Conservation (phyloP, 495 filamentous ascomycete species). For the Hypoxylon fuscum region DNA sequence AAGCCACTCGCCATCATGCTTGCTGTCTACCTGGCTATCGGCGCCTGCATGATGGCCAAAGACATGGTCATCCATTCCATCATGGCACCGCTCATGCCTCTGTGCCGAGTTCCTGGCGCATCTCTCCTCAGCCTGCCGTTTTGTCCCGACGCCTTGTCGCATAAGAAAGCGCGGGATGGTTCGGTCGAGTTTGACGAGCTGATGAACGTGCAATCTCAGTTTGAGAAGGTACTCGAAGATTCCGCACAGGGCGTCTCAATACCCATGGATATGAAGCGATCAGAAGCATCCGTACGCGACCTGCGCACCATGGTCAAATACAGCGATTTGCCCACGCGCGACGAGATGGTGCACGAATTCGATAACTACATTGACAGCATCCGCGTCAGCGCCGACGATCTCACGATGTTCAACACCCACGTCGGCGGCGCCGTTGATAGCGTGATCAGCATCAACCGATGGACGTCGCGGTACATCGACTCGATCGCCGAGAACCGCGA, state of each 20-base stretch:
- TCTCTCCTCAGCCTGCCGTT: slow-evolving; percentile 67
- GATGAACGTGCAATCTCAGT: slow-evolving; percentile 69
- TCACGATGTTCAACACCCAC: slow-evolving; percentile 73
- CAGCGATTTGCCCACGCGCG: slow-evolving; percentile 55
- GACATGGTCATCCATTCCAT: slow-evolving; percentile 61
- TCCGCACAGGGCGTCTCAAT: slow-evolving; percentile 65
- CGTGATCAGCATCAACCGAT: slow-evolving; percentile 67
- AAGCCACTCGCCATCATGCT: slow-evolving; percentile 64
- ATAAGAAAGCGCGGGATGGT: slow-evolving; percentile 15
- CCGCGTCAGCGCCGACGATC: slow-evolving; percentile 61
- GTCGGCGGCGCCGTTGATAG: slow-evolving; percentile 74
- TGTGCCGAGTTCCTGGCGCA: slow-evolving; percentile 71
- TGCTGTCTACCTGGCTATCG: slow-evolving; percentile 61
- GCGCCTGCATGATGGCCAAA: slow-evolving; percentile 56
- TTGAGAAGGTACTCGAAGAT: slow-evolving; percentile 72
- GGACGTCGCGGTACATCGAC: slow-evolving; percentile 73
- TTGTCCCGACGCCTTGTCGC: slow-evolving; percentile 52
- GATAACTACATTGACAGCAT: slow-evolving; percentile 71
- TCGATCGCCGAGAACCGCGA: slow-evolving; percentile 58
- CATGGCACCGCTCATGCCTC: slow-evolving; percentile 63
- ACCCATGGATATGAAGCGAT: slow-evolving; percentile 74
- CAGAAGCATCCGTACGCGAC: slow-evolving; percentile 76
- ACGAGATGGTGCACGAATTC: slow-evolving; percentile 73
- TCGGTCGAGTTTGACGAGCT: slow-evolving; percentile 71
- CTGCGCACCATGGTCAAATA: slow-evolving; percentile 69